Conservation (phyloP, 164 flowering plant genomes). For the Aristolochia californica region DNA sequence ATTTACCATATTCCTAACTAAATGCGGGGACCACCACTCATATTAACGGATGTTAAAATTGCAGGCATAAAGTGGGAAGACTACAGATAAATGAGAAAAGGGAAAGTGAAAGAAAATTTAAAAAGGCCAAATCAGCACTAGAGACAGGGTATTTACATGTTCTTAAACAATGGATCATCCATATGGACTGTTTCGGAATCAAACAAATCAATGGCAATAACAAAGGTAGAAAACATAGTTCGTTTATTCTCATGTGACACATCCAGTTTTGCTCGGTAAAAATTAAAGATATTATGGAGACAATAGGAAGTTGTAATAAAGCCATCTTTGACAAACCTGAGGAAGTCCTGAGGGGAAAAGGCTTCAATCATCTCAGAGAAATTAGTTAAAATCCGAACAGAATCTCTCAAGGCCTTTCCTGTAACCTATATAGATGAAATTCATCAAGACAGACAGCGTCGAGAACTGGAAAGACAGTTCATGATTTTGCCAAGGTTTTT, state of each 20-base stretch:
- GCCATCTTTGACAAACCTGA: conserved; percentile 37
- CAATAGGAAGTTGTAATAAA: too few relatives aligned
- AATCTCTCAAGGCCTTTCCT: conserved; percentile 74
- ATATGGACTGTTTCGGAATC: neutral
- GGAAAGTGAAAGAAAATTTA: too few relatives aligned
- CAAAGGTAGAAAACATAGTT: neutral
- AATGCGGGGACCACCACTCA: too few relatives aligned
- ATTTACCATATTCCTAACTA: too few relatives aligned
- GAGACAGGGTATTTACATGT: neutral
- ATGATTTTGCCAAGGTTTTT: too few relatives aligned
- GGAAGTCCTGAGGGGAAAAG: conserved; percentile 38
- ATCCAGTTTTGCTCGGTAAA: too few relatives aligned
- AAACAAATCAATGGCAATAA: neutral
- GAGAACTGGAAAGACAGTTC: too few relatives aligned
- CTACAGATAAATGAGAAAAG: neutral
- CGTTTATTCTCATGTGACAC: too few relatives aligned
- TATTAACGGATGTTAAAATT: too few relatives aligned
- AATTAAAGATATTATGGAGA: too few relatives aligned
- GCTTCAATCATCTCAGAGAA: conserved; percentile 65
- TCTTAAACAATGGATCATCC: neutral
- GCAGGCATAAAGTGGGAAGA: too few relatives aligned
- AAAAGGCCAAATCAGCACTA: too few relatives aligned
- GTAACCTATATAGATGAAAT: conserved; percentile 35
- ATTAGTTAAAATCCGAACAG: conserved; percentile 61
- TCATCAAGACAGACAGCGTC: neutral